A percentile compares a stretch with the other conserved stretches of the same genome.
phyloP scores from a whole-genome alignment of 1,284 basidiomycete genomes.

The Irpex sp. region DNA sequence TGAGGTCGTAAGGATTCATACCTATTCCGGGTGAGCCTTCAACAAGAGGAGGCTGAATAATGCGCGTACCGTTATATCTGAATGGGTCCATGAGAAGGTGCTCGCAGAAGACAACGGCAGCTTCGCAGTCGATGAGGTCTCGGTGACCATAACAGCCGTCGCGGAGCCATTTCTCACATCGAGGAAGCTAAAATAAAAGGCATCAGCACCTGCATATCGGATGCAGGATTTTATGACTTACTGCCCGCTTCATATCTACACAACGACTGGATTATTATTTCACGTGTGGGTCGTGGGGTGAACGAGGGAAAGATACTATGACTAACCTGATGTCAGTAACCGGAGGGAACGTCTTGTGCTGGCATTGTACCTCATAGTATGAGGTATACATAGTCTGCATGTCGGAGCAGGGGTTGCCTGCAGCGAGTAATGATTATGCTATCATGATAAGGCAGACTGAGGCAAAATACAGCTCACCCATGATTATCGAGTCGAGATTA shows the following conservation, averaged over 20 bases:
- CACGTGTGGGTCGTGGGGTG: neutral
- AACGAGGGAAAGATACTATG: neutral
- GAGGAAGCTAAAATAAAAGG: constrained; percentile 2
- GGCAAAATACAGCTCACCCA: constrained; percentile 44
- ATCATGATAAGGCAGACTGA: neutral
- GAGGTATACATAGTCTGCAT: constrained; percentile 21
- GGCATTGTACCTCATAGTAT: constrained; percentile 32
- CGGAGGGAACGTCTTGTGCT: constrained; percentile 23
- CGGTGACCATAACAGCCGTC: constrained; percentile 3
- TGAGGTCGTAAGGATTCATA: constrained; percentile 24
- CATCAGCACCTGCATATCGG: neutral
- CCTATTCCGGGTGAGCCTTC: constrained; percentile 11
- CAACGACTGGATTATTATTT: constrained; percentile 19
- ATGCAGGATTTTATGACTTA: constrained; percentile 17
- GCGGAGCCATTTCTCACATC: constrained; percentile 9
- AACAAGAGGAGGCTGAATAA: too few relatives aligned
- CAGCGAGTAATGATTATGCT: constrained; percentile 6
- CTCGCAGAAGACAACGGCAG: constrained; percentile 7
- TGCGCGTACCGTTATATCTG: neutral
- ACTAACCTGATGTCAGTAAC: constrained; percentile 21
- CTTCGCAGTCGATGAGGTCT: constrained; percentile 9
- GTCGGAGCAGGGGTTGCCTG: constrained; percentile 44
- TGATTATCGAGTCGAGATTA: constrained; percentile 77
- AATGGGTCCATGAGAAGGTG: neutral
- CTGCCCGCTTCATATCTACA: constrained; percentile 32